Evolutionary conservation across 345 rosid species (phyloP), one percentile per base, ranked within the genome.

Genomic region (Orychophragmus violaceus): DNA sequence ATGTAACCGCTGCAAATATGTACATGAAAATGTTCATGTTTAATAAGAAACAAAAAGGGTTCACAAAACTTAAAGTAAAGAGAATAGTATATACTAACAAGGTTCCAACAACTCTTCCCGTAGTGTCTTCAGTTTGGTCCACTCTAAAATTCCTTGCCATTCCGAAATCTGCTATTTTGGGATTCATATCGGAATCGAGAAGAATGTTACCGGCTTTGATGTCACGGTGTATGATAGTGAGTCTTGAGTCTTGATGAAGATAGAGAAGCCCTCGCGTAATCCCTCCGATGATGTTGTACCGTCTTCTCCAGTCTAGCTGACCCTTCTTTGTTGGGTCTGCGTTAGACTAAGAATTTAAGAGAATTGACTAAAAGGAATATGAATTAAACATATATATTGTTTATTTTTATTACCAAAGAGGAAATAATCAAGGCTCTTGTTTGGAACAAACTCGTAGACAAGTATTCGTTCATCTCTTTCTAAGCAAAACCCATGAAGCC

Each of bases 1-100:
- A 74, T 78, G 70, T 78, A 78, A 48, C 81, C 78, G 0, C 81
- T 78, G 71, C 22, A 64, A 33, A 58, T 64, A 5, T 27, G 3
- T 12, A 13, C 18, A 66, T 23, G 18, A 16, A 1, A 54, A 9
- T 41, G 1, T 18, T 54, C 9, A 28, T 12, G 41, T 27, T 45
- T 12, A n/a, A 12, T 18, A 12, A 49, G 8, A 29, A 50, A 33
- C 48, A 51, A 25, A 37, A 49, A 23, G 36, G 5, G 17, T 5
- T 50, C 32, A 50, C 24, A 3, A 5, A 4, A 13, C 8, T 30
- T 48, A 6, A 44, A 44, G 55, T 13, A 46, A 23, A 1, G 11
- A 33, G 23, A 13, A 35, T 57, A 21, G 35, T 27, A 13, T 49
- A n/a, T 49, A 64, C 72, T 68, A 22, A 57, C 72, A 68, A 68